Percentiles rank a stretch among this genome's conserved stretches.
Conservation (phyloP, 202 grass and related monocot genomes). For the Tripidium arundinaceum region DNA sequence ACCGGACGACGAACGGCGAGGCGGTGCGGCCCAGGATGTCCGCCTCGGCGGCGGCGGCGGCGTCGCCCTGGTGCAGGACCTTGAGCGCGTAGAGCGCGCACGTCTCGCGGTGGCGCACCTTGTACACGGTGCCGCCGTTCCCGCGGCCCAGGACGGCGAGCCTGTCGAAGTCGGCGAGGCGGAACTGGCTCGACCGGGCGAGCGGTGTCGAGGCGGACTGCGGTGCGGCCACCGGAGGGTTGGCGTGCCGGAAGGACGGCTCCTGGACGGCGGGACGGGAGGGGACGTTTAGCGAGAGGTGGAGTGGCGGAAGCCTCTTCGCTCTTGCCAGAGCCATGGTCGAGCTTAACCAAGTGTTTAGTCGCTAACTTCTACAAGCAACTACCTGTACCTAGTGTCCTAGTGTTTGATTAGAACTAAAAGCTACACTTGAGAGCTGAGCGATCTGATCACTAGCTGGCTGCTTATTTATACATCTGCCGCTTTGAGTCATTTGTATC, state of each 20-base stretch:
- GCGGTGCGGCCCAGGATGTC: constrained; percentile 55
- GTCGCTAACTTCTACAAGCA: too few relatives aligned
- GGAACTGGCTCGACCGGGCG: constrained; percentile 18
- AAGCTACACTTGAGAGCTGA: neutral
- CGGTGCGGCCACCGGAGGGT: constrained; percentile 9
- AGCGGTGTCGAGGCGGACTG: neutral
- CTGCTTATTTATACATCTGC: constrained; percentile 29
- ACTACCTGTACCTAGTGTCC: neutral
- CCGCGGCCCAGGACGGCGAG: constrained; percentile 62
- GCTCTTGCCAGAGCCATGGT: constrained; percentile 41
- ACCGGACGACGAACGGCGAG: constrained; percentile 44
- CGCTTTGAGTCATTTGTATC: neutral
- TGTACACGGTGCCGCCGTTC: constrained; percentile 76
- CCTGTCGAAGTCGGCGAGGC: constrained; percentile 62
- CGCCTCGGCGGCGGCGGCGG: constrained; percentile 21
- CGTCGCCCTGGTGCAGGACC: constrained; percentile 37
- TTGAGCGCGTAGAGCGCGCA: constrained; percentile 65
- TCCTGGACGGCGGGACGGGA: constrained; percentile 17
- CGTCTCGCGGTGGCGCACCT: constrained; percentile 58
- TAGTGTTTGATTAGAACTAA: neutral
- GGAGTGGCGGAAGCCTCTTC: constrained; percentile 40
- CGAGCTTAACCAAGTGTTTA: neutral
- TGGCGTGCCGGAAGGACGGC: neutral
- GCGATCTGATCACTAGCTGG: neutral
- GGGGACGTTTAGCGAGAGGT: constrained; percentile 62